Base-by-base conservation (phyloP, 106 monocot genomes). In the Vanilla planifolia region DNA sequence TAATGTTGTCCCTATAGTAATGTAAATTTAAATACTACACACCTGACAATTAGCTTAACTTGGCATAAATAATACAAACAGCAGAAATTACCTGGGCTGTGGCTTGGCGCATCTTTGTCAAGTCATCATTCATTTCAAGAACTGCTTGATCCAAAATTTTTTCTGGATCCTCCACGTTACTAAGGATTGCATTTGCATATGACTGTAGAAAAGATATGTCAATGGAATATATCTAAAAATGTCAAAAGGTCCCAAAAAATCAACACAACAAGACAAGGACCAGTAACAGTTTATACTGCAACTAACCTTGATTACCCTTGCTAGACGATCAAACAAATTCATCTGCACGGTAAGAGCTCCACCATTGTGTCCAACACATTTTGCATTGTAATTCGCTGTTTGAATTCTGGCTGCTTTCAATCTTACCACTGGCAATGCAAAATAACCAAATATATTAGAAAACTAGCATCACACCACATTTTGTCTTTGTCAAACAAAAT, bases 111-210 rank as follows among this genome's bases (percentile, higher is more conserved):
- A 91, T 96, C 84, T 90, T 90, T 66, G 77, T 91, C 61, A 91
- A 81, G 52, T 91, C 96, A 71, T 96, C 84, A 75, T 82, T 96
- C 96, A 96, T 96, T 63, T 96, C 96, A 47, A 96, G 47, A 9
- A 96, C 96, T 37, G 96, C 87, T 75, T 96, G 96, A 42, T 96
- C 96, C 66, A 96, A 70, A 39, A 96, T 86, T 62, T 96, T 96
- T 61, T 96, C 96, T 53, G 96, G 90, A 62, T 96, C 96, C 73
- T 96, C 90, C 47, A 96, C 75, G 19, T 81, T 43, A 81, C 89
- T 87, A 65, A 90, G 35, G 33, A 96, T 34, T 33, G 90, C 90
- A 96, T 87, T 96, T 67, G 90, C 90, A 73, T 96, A 96, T 71
- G 96, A 96, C 96, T 96, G 43, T 34, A 71, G 27, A 48, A 40